Conservation (phyloP, 2,329 filamentous ascomycete genomes). For the Davidsoniella eucalypti region DNA sequence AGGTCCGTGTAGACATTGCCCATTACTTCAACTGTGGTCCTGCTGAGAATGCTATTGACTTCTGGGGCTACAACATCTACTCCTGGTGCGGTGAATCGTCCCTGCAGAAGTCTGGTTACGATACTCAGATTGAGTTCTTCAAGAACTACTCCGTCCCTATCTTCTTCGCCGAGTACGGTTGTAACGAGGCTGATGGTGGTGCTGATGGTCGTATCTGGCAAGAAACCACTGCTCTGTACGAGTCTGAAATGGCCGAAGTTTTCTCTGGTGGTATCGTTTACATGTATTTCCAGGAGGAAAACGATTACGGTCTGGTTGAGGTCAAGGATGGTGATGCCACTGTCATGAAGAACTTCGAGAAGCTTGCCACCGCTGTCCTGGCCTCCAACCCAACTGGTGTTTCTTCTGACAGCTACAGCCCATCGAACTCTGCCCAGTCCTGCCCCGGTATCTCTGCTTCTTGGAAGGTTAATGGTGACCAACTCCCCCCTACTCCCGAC, state of each 20-base stretch:
- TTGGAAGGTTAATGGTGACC: conserved; percentile 49
- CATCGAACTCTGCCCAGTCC: conserved; percentile 45
- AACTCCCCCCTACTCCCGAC: conserved; percentile 73
- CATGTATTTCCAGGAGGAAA: conserved; percentile 89
- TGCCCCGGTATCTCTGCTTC: conserved; percentile 51
- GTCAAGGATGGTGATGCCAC: conserved; percentile 41
- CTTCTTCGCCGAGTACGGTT: conserved; percentile 98
- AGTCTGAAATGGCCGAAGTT: conserved; percentile 62
- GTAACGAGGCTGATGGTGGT: conserved; percentile 47
- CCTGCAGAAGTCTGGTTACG: conserved; percentile 63
- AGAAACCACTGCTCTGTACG: conserved; percentile 71
- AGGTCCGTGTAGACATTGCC: conserved; percentile 66
- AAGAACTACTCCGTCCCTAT: conserved; percentile 76
- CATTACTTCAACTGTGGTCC: conserved; percentile 90
- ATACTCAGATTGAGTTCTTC: conserved; percentile 74
- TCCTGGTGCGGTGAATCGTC: conserved; percentile 88
- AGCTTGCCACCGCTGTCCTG: conserved; percentile 53
- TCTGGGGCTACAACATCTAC: conserved; percentile 99
- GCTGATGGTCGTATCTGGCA: conserved; percentile 59
- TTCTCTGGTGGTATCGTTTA: conserved; percentile 97
- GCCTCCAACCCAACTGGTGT: conserved; percentile 50
- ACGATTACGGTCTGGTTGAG: conserved; percentile 70
- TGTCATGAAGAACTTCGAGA: conserved; percentile 58
- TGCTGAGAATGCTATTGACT: conserved; percentile 57
- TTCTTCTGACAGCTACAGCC: conserved; percentile 49